Base-by-base conservation (phyloP, 108 stramenopile species). In the Cyclotella distinguenda region DNA sequence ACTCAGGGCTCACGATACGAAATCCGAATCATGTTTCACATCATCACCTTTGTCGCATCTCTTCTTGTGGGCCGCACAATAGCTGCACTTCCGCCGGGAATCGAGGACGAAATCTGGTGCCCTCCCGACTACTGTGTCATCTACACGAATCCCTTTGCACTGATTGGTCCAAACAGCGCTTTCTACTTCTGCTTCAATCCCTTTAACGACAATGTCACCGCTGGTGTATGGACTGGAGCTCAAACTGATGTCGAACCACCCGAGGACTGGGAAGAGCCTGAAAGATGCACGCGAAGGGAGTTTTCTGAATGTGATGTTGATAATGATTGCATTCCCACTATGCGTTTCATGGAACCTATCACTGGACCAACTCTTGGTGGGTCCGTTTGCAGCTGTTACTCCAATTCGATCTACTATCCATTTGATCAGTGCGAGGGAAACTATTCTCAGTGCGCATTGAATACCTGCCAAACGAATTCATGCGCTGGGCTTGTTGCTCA, bases 21-120 rank as follows among this genome's bases (percentile, higher is more conserved):
- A n/a, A n/a, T n/a, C n/a, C n/a, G n/a, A n/a, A n/a, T n/a, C n/a
- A n/a, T n/a, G n/a, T n/a, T n/a, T 16, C 40, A 42, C 16, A 16
- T 16, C 2, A 16, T 42, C 5, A 16, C 2, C 40, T 5, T 16
- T 16, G 2, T 42, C 40, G 2, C 16, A 13, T 16, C 16, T 16
- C 4, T 42, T 16, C n/a, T 16, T n/a, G n/a, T n/a, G n/a, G n/a
- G n/a, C 10, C 12, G 38, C 38, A 38, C 38, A 10, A 12, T 8
- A 8, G 22, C 60, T 9, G 47, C 34, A 8, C 62, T 63, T 15
- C 62, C 62, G 6, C 62, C 62, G 26, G 62, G 62, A 3, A 49
- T 49, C 35, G 62, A 63, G 34, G 62, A 63, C 34, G 23, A 33
- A 9, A 23, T 50, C 10, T 63, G 33, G 32, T 63, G 62, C n/a